phyloP scores from a whole-genome alignment of 306 rosid genomes.

The Mimosa bimucronata region DNA sequence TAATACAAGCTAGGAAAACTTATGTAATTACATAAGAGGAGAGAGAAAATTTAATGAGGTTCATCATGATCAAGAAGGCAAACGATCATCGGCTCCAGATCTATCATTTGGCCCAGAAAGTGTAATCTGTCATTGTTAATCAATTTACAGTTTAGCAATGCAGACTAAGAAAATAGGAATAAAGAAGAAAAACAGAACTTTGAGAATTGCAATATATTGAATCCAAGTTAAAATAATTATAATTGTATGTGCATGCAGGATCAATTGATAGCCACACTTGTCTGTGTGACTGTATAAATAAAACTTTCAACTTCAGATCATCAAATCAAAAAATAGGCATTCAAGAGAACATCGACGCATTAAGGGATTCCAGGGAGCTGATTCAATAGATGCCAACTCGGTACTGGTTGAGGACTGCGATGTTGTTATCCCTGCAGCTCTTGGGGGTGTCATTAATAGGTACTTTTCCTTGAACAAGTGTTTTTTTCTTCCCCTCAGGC shows the following conservation, averaged over 20 bases:
- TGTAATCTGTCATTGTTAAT: slow-evolving; percentile 60
- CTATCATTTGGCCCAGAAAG: slow-evolving; percentile 87
- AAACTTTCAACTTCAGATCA: too few species aligned
- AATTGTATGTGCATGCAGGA: too few species aligned
- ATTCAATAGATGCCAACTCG: slow-evolving; percentile 60
- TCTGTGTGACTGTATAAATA: too few species aligned
- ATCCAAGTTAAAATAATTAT: neutral
- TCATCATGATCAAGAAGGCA: slow-evolving; percentile 57
- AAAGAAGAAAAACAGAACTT: neutral
- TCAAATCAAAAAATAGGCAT: slow-evolving; percentile 2
- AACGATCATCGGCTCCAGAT: slow-evolving; percentile 65
- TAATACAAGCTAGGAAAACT: slow-evolving; percentile 45
- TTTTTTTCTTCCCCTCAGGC: slow-evolving; percentile 4
- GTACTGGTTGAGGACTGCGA: slow-evolving; percentile 81
- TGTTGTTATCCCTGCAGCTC: slow-evolving; percentile 93
- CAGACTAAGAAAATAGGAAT: neutral
- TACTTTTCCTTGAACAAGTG: slow-evolving; percentile 31
- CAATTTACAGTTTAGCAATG: slow-evolving; percentile 30
- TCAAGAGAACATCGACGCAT: slow-evolving; percentile 59
- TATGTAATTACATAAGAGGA: slow-evolving; percentile 58
- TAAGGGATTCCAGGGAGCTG: slow-evolving; percentile 74
- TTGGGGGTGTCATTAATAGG: slow-evolving; percentile 97
- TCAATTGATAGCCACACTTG: too few species aligned
- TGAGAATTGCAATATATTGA: neutral
- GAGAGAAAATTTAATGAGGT: slow-evolving; percentile 6